Evolutionary conservation across 345 rosid genomes (phyloP), one percentile per base, ranked within the genome.

Genomic region (Citrus sp.): DNA sequence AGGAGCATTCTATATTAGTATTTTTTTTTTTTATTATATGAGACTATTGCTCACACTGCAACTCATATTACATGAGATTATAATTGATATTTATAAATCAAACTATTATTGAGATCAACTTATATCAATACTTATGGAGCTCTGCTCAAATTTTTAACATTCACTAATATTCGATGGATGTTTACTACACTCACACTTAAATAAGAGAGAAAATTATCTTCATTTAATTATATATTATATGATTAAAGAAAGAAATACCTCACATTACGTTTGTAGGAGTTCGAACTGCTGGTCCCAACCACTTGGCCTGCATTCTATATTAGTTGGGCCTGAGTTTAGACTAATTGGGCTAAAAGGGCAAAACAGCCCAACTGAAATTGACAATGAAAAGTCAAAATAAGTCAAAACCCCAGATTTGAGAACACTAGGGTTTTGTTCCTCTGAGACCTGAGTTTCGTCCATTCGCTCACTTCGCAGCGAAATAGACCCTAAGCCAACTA

Each of bases 131-230:
- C 1, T 34, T 34, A 5, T 5, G 35, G 1, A 5, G 34, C 5
- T 32, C 5, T 32, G 0, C 35, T 34, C 35, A 5, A 0, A 4
- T 34, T 34, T 34, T 34, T 34, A 34, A 34, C 3, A 0, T 0
- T 4, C 5, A 34, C 0, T 34, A 34, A 34, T 34, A 34, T 34
- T 32, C 5, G 0, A 34, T 4, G 1, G 35, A 34, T 34, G 0
- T 34, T 0, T 34, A 34, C 5, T 34, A 0, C 0, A 34, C 6
- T 34, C 1, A 34, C 1, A 34, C 1, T 34, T 34, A 34, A 4
- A 5, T 34, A 34, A 4, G 0, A 0, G 5, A 4, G 0, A 4
- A 34, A 34, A 34, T 6, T 34, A 4, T 1, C 0, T 34, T 34
- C 1, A 34, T 0, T 34, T 0, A 34, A 34, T 34, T 4, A 0